These are phyloP conservation scores for Silene vulgaris DNA, from an alignment of 179 eudicot species.

Conservation along the genomic window DNA sequence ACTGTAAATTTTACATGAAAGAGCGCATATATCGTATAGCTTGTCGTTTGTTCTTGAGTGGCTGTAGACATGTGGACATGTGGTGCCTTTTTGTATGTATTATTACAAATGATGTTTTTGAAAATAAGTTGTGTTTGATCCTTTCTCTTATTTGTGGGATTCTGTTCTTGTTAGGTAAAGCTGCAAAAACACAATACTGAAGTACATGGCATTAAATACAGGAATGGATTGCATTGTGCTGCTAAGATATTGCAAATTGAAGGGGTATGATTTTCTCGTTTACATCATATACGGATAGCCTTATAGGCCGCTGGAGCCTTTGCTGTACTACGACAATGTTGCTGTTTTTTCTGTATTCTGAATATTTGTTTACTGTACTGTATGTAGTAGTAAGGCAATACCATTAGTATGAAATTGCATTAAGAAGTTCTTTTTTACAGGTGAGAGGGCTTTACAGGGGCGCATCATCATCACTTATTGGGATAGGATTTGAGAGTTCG, in stretches of 20 bases:
- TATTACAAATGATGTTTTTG: background rate
- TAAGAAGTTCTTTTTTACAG: conserved; percentile 33
- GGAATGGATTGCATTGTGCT: conserved; percentile 77
- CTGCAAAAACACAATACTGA: conserved; percentile 85
- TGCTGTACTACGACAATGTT: background rate
- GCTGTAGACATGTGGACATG: background rate
- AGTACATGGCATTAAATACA: conserved; percentile 65
- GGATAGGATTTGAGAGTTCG: conserved; percentile 89
- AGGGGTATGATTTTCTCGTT: conserved; percentile 76
- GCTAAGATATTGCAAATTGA: conserved; percentile 72
- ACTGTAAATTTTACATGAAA: too few species aligned
- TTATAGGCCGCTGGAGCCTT: conserved; percentile 16
- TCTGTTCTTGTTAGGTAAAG: conserved; percentile 57
- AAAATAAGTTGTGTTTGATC: background rate
- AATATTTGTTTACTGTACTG: background rate
- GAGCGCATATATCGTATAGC: too few species aligned
- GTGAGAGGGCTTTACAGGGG: conserved; percentile 92
- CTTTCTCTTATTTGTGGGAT: conserved; percentile 10
- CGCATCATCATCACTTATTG: conserved; percentile 83
- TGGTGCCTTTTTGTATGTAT: background rate
- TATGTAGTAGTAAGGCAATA: background rate
- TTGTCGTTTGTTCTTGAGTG: background rate
- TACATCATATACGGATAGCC: conserved; percentile 25
- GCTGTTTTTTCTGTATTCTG: too few species aligned
- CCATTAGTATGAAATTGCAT: background rate